Evolutionary conservation across 768 basidiomycete genomes (phyloP).

Genomic region (Amanita pseudoporphyria): DNA sequence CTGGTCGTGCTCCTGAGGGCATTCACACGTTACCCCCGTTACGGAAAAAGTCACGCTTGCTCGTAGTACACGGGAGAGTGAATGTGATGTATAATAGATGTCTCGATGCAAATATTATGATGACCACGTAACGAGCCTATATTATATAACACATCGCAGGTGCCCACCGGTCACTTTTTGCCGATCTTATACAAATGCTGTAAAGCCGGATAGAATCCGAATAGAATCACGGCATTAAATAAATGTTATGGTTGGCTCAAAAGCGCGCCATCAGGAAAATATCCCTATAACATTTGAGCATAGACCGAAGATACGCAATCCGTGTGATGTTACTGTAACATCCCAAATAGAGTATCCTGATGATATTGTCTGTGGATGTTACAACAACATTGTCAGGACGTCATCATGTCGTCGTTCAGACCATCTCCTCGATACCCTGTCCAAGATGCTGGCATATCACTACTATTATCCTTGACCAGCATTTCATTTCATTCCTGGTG

Average conservation of each 20-base stretch:
- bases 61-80: background rate
- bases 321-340: background rate
- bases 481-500: too few relatives aligned
- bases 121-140: background rate
- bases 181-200: background rate
- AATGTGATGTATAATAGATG: background rate
- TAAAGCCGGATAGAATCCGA: background rate
- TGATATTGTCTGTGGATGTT: too few relatives aligned
- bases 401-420: too few relatives aligned
- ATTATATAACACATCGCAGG: background rate
- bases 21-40: too few relatives aligned
- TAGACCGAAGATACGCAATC: background rate
- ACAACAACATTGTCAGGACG: too few relatives aligned
- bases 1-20: too few relatives aligned
- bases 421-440: too few relatives aligned
- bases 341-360: too few relatives aligned
- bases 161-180: background rate
- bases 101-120: background rate
- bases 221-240: background rate
- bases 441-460: too few relatives aligned
- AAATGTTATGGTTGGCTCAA: background rate
- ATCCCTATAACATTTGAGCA: background rate
- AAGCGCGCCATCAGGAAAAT: background rate
- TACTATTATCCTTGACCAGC: too few relatives aligned
- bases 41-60: too few relatives aligned